These are phyloP conservation scores for Endocarpon pusillum DNA, from an alignment of 495 filamentous ascomycete genomes.

Conservation along the genomic window DNA sequence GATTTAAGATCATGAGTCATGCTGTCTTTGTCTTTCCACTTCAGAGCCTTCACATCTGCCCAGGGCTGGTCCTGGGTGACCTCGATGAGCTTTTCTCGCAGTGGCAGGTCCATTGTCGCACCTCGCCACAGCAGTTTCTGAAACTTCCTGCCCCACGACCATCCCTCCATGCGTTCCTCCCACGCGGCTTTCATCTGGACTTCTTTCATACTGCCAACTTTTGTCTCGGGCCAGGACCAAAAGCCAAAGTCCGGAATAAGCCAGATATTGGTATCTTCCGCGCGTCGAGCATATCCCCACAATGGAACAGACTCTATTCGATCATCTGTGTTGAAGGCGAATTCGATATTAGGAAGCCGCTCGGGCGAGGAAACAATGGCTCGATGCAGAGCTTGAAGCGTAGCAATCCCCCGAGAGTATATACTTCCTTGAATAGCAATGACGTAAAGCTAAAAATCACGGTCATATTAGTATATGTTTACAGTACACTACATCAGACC, in stretches of 20 bases:
- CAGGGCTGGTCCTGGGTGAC: conserved; percentile 19
- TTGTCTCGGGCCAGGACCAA: conserved; percentile 40
- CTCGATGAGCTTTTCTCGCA: conserved; percentile 21
- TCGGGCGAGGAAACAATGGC: conserved; percentile 22
- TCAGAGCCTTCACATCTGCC: conserved; percentile 24
- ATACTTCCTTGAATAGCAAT: conserved; percentile 14
- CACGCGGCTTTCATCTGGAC: conserved; percentile 23
- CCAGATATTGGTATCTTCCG: conserved; percentile 28
- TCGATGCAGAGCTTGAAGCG: background rate
- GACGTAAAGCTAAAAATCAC: conserved; percentile 20
- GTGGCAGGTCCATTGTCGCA: conserved; percentile 7
- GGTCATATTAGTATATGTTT: background rate
- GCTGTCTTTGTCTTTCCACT: conserved; percentile 14
- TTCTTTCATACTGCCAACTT: conserved; percentile 28
- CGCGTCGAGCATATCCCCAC: conserved; percentile 29
- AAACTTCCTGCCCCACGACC: conserved; percentile 28
- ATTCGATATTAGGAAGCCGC: conserved; percentile 44
- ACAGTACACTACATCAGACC: background rate
- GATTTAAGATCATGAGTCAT: conserved; percentile 5
- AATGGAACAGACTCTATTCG: conserved; percentile 21
- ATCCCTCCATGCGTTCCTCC: conserved; percentile 7
- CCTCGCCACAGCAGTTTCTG: conserved; percentile 43
- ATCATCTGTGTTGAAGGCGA: conserved; percentile 34
- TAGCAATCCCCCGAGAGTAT: background rate
- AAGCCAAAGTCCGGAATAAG: conserved; percentile 52